phyloP scores from a whole-genome alignment of 371 early-diverging fungal genomes.

The Lichtheimia ornata region DNA sequence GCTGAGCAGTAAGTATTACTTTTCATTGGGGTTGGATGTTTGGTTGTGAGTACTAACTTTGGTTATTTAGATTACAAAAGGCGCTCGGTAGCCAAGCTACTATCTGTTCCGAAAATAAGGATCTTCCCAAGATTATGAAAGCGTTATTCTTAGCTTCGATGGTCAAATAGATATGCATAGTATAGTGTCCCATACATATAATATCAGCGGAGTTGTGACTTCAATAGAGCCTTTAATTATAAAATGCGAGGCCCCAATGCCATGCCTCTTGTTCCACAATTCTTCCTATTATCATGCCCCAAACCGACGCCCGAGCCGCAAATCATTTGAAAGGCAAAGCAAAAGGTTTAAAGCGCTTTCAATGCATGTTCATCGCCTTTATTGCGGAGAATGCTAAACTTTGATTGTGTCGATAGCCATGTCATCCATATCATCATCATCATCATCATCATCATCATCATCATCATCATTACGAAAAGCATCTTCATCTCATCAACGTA shows the following conservation, averaged over 20 bases:
- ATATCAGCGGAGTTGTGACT: background rate
- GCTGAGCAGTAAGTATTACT: slow-evolving; percentile 60
- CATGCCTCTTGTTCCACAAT: too few species aligned
- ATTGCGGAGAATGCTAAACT: too few species aligned
- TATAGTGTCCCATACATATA: background rate
- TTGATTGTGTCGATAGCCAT: too few species aligned
- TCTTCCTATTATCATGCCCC: background rate
- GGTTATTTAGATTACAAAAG: slow-evolving; percentile 48
- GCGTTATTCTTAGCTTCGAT: slow-evolving; percentile 75
- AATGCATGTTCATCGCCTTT: too few species aligned
- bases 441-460: too few species aligned
- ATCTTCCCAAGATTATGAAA: slow-evolving; percentile 81
- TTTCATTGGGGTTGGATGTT: background rate
- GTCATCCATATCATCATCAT: slow-evolving; percentile 1
- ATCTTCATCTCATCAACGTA: background rate
- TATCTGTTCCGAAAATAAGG: slow-evolving; percentile 75
- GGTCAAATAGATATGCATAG: slow-evolving; percentile 46
- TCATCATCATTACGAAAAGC: background rate
- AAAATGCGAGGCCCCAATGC: background rate
- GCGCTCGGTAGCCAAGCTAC: slow-evolving; percentile 68
- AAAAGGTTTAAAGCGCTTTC: too few species aligned
- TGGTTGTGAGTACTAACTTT: background rate
- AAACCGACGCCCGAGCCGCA: slow-evolving; percentile 3
- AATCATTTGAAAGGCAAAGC: too few species aligned
- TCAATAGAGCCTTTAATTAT: slow-evolving; percentile 1